Base-by-base conservation (phyloP, 2,329 filamentous ascomycete species). In the Leptographium lundbergii region DNA sequence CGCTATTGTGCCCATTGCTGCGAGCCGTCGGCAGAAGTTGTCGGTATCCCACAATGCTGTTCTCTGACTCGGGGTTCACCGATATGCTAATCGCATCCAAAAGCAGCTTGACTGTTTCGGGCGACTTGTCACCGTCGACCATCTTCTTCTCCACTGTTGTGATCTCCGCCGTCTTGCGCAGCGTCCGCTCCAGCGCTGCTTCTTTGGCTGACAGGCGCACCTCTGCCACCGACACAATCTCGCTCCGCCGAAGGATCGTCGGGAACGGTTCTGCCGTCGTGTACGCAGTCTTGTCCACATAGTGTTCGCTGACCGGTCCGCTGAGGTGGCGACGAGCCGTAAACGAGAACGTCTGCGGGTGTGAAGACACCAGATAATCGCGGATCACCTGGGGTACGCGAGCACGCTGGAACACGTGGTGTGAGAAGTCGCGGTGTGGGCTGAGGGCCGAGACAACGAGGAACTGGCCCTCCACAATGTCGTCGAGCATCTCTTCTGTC, bases 161-260 rank as follows among this genome's bases (percentile, higher is more conserved):
- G 74, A 97, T 82, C 71, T 97, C 92, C 60, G 89, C 83, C 0
- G 92, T 95, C 75, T 96, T 96, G 61, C 91, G 84, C 66, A 89
- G 86, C 36, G 94, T 92, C 19, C 92, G 85, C 70, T 97, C 92
- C 61, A 97, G 77, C 0, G 88, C 92, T n/a, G 90, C 91, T 71
- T 96, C 88, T 60, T 94, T 77, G 7, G 91, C 85, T 36, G 81
- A 81, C 29, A 96, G 76, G 13, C 78, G 78, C 22, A 90, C 71
- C 55, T 86, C 85, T 22, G 85, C 81, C 1, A 81, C 77, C 7
- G 82, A 76, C 17, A 95, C 74, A 61, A 97, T 88, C 72, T 96
- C 91, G 65, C 89, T 95, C 59, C 91, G 83, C 36, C 90, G 83
- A 29, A 96, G 75, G 55, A 97, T 95, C 1, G 91, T 96, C 0